Percentiles rank a stretch among this genome's conserved stretches.
Conservation (phyloP, 2,329 filamentous ascomycete genomes). For the Parasarocladium wereldwijsianum region DNA sequence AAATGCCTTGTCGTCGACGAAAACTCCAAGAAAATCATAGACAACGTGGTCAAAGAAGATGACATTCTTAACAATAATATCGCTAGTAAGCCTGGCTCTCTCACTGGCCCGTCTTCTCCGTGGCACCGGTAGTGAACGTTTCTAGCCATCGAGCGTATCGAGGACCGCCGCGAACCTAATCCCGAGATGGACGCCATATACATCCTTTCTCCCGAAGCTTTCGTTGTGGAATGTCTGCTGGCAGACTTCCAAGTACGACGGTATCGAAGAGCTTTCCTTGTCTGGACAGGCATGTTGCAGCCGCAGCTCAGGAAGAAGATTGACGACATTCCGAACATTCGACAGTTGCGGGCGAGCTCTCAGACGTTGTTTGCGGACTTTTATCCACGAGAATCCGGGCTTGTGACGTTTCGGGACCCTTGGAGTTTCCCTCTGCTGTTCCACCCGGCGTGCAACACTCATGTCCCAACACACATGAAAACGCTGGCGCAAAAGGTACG, state of each 20-base stretch:
- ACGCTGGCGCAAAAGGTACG: slow-evolving; percentile 72
- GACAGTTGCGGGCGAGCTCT: slow-evolving; percentile 65
- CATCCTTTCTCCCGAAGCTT: slow-evolving; percentile 68
- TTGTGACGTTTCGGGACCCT: slow-evolving; percentile 84
- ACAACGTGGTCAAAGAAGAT: slow-evolving; percentile 88
- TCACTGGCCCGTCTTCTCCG: background rate
- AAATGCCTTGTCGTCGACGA: slow-evolving; percentile 90
- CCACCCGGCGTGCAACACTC: slow-evolving; percentile 75
- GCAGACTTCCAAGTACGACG: slow-evolving; percentile 77
- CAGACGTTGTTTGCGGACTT: slow-evolving; percentile 78
- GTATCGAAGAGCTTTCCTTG: slow-evolving; percentile 64
- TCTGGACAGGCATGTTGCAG: slow-evolving; percentile 72
- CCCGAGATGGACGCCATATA: slow-evolving; percentile 92
- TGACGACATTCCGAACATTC: slow-evolving; percentile 52
- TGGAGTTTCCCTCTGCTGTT: slow-evolving; percentile 91
- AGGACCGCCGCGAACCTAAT: slow-evolving; percentile 69
- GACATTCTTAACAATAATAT: slow-evolving; percentile 95
- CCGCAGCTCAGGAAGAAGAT: slow-evolving; percentile 57
- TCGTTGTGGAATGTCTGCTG: slow-evolving; percentile 87
- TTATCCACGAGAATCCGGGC: slow-evolving; percentile 77
- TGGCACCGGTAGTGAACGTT: slow-evolving; percentile 7
- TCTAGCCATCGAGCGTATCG: slow-evolving; percentile 85
- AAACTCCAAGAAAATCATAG: slow-evolving; percentile 67
- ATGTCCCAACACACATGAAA: slow-evolving; percentile 74
- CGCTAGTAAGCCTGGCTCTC: slow-evolving; percentile 51